phyloP scores from a whole-genome alignment of 192 early-diverging fungal species.

The Coemansia reversa region DNA sequence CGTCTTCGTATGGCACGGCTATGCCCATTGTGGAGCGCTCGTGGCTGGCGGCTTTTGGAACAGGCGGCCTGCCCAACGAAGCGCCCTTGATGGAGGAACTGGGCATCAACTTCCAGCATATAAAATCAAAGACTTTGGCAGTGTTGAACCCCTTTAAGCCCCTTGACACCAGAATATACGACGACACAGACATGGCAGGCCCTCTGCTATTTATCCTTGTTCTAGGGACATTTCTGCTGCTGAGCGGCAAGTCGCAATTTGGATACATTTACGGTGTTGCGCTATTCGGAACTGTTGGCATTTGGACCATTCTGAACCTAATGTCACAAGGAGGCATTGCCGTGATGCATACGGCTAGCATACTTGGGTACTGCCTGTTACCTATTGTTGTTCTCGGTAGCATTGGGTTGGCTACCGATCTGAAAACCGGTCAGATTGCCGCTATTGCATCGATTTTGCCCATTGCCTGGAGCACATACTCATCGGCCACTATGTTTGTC shows the following conservation, averaged over 20 bases:
- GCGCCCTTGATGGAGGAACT: conserved; percentile 94
- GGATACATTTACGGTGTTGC: conserved; percentile 97
- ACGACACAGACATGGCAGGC: conserved; percentile 94
- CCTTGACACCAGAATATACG: conserved; percentile 82
- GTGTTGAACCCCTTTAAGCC: conserved; percentile 82
- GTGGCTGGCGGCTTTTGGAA: conserved; percentile 76
- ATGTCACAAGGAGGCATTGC: conserved; percentile 92
- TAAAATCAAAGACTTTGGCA: conserved; percentile 79
- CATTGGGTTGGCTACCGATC: conserved; percentile 64
- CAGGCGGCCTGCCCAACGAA: conserved; percentile 90
- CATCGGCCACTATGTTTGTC: conserved; percentile 92
- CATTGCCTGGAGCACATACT: conserved; percentile 93
- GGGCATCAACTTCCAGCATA: conserved; percentile 92
- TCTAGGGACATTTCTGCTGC: conserved; percentile 85
- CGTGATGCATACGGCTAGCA: conserved; percentile 82
- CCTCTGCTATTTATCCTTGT: conserved; percentile 88
- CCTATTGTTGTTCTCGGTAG: conserved; percentile 91
- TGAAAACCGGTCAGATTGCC: conserved; percentile 65
- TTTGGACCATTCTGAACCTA: conserved; percentile 89
- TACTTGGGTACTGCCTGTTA: conserved; percentile 95
- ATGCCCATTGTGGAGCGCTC: conserved; percentile 52
- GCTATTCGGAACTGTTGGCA: conserved; percentile 78
- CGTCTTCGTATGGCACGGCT: conserved; percentile 48
- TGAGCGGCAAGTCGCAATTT: conserved; percentile 94
- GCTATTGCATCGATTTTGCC: conserved; percentile 64